Percentiles rank a stretch among this genome's conserved stretches.
These are phyloP conservation scores for Scheffersomyces stipitis DNA, from an alignment of 805 yeast genomes.

Conservation along the genomic window DNA sequence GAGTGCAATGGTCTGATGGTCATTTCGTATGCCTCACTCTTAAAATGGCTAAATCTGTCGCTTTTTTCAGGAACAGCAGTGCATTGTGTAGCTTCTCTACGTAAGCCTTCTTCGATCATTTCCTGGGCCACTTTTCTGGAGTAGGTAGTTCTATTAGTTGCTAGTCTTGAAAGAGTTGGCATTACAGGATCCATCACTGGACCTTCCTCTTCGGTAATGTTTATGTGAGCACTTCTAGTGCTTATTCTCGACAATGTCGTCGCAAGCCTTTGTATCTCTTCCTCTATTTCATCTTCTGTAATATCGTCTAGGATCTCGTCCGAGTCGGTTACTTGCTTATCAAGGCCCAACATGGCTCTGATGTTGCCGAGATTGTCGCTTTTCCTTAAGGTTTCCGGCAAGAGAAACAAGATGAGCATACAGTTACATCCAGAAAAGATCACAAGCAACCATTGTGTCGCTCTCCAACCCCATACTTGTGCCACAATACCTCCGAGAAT, in stretches of 20 bases:
- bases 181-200: constrained; percentile 39
- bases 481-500: constrained; percentile 75
- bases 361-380: constrained; percentile 60
- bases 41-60: constrained; percentile 20
- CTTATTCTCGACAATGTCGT: constrained; percentile 28
- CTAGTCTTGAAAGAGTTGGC: constrained; percentile 38
- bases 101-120: constrained; percentile 20
- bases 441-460: constrained; percentile 83
- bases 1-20: constrained; percentile 62
- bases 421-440: constrained; percentile 59
- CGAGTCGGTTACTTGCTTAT: constrained; percentile 3
- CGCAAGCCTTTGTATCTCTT: constrained; percentile 30
- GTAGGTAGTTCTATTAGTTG: constrained; percentile 33
- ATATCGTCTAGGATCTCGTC: neutral
- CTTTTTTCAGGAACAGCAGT: constrained; percentile 14
- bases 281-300: constrained; percentile 9
- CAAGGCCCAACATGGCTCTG: constrained; percentile 36
- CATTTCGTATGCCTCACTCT: constrained; percentile 43
- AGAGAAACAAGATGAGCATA: constrained; percentile 48
- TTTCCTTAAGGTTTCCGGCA: constrained; percentile 79
- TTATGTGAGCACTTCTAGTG: constrained; percentile 9
- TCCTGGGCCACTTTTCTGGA: constrained; percentile 27
- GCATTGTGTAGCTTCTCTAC: constrained; percentile 5
- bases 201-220: constrained; percentile 22
- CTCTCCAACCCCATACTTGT: constrained; percentile 79